phyloP scores from a whole-genome alignment of 768 basidiomycete species.

The Pholiota microspora region DNA sequence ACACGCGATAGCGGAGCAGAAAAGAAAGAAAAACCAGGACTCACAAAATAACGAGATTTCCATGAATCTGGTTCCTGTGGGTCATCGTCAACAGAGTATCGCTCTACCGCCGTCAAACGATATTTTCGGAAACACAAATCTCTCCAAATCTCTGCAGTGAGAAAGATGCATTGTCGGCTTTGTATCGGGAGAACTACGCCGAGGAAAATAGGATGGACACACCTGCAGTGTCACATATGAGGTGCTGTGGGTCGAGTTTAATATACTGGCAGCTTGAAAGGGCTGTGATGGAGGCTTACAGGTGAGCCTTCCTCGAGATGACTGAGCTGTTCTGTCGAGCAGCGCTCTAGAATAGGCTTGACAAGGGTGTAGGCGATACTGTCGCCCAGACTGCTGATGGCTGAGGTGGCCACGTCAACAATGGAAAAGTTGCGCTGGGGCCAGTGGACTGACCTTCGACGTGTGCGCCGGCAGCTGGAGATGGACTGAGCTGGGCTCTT shows the following conservation, averaged over 20 bases:
- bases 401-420: conserved; percentile 32
- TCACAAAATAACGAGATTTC: conserved; percentile 68
- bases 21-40: conserved; percentile 30
- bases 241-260: conserved; percentile 35
- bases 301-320: conserved; percentile 70
- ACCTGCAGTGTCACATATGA: conserved; percentile 58
- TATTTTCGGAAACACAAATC: conserved; percentile 60
- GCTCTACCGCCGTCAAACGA: conserved; percentile 47
- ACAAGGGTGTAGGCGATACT: conserved; percentile 62
- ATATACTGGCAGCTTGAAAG: background rate
- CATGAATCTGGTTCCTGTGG: conserved; percentile 55
- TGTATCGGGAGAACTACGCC: conserved; percentile 4
- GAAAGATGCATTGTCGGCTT: background rate
- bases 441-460: conserved; percentile 50
- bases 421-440: conserved; percentile 2
- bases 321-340: conserved; percentile 66
- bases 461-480: conserved; percentile 56
- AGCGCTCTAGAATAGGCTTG: conserved; percentile 72
- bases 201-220: conserved; percentile 15
- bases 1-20: conserved; percentile 1
- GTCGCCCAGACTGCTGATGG: conserved; percentile 62
- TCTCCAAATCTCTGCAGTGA: conserved; percentile 60
- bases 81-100: conserved; percentile 37
- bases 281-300: conserved; percentile 37
- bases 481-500: background rate